Base-by-base conservation (phyloP, 371 early-diverging fungal species). In the Phascolomyces articulosus region DNA sequence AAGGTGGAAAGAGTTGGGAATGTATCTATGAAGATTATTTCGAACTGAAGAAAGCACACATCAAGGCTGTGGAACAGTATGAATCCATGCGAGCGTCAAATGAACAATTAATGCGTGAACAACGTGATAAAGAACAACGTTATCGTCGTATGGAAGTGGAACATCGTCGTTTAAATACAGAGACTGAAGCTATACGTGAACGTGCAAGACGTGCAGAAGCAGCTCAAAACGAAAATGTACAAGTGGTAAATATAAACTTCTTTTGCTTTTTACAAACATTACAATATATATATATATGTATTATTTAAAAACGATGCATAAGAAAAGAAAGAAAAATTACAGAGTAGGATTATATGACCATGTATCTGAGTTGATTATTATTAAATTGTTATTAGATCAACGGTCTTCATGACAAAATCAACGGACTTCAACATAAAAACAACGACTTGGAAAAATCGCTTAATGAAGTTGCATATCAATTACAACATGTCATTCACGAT, bases 1-100 rank as follows among this genome's bases (percentile, higher is more conserved):
- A 62, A 34, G 34, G 57, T 18, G 70, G 70, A 11, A 65, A 66
- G 28, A 58, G 60, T 8, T 70, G 70, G 70, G 66, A 70, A 49
- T 58, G 60, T 27, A 60, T 70, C n/a, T 70, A 65, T 40, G 60
- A 63, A 20, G 70, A 70, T 21, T 70, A 57, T 47, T 70, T 70
- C 44, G 56, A 65, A 13, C 26, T 70, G 54, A 51, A 57, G n/a
- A 63, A 61, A 6, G 55, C 64, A 10, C 53, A 65, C 51, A 24
- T 31, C 24, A 57, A 55, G 13, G 20, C 62, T 23, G 51, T 55
- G 7, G 40, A 62, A 0, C 61, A 62, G 20, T 62, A 55, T 29
- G 63, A 65, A 44, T 55, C 54, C 16, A 28, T 70, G 8, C 58
- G 53, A 15, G 49, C 24, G 15, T 26, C 48, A 7, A 60, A 58